Conservation (phyloP, 192 early-diverging fungal genomes). For the Haplosporangium gracile region DNA sequence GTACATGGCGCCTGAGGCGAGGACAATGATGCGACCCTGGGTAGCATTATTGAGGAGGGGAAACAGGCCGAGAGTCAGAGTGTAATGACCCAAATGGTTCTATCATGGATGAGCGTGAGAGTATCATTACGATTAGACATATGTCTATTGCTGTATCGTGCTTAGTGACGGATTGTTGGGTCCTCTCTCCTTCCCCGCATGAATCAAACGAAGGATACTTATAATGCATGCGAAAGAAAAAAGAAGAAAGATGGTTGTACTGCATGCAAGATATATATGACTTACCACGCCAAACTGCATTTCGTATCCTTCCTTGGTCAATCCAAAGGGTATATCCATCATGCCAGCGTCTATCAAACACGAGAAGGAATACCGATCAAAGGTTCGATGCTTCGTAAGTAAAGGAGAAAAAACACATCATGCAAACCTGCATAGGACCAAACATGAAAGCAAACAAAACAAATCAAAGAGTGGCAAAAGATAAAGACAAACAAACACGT, state of each 20-base stretch:
- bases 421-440: not conserved
- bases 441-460: not conserved
- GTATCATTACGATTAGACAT: not conserved
- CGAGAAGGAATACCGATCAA: not conserved
- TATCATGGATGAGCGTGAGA: not conserved
- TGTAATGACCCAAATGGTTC: constrained; percentile 72
- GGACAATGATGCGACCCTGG: constrained; percentile 63
- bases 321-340: constrained; percentile 68
- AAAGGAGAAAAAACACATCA: not conserved
- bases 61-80: constrained; percentile 60
- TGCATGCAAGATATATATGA: not conserved
- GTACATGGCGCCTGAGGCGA: constrained; percentile 62
- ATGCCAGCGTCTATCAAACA: constrained; percentile 70
- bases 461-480: not conserved
- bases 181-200: not conserved
- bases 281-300: constrained; percentile 72
- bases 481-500: not conserved
- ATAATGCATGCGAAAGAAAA: not conserved
- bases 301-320: constrained; percentile 73
- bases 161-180: not conserved
- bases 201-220: not conserved
- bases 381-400: not conserved
- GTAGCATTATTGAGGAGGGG: constrained; percentile 54
- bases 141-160: no score
- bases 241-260: not conserved